Conservation (phyloP, 257 asterid genomes). For the Salvia hispanica region DNA sequence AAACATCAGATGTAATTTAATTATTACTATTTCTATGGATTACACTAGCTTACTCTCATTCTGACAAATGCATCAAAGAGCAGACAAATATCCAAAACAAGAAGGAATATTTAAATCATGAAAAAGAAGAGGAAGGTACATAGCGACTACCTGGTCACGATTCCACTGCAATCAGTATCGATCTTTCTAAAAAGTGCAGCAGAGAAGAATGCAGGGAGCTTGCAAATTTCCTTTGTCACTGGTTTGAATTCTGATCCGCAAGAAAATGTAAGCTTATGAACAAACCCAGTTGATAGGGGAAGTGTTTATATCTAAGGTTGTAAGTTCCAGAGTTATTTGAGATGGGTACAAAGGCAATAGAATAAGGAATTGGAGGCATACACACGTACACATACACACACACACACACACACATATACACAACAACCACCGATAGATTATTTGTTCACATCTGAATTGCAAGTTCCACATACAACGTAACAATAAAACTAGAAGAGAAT, state of each 20-base stretch:
- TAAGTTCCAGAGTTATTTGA: neutral
- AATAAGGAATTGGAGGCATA: slow-evolving; percentile 16
- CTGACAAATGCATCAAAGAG: slow-evolving; percentile 11
- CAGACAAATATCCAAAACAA: neutral
- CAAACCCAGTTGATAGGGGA: slow-evolving; percentile 5
- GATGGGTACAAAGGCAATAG: slow-evolving; percentile 22
- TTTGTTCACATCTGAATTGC: slow-evolving; percentile 11
- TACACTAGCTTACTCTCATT: slow-evolving; percentile 16
- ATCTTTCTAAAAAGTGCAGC: slow-evolving; percentile 80
- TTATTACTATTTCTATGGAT: neutral
- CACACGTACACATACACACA: too few relatives aligned
- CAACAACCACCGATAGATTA: slow-evolving; percentile 2
- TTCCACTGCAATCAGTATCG: slow-evolving; percentile 63
- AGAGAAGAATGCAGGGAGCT: slow-evolving; percentile 98
- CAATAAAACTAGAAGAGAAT: slow-evolving; percentile 19
- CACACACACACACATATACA: neutral
- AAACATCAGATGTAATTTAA: slow-evolving; percentile 18
- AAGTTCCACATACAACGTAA: slow-evolving; percentile 25
- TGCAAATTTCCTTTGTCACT: slow-evolving; percentile 95
- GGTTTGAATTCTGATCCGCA: slow-evolving; percentile 83
- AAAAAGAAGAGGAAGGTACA: slow-evolving; percentile 12
- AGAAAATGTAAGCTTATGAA: slow-evolving; percentile 23
- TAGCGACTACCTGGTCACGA: slow-evolving; percentile 72
- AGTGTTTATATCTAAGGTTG: slow-evolving; percentile 11
- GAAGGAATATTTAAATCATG: slow-evolving; percentile 18